These are phyloP conservation scores for Gossypium ekmanianum DNA, from an alignment of 345 rosid genomes.

Conservation along the genomic window DNA sequence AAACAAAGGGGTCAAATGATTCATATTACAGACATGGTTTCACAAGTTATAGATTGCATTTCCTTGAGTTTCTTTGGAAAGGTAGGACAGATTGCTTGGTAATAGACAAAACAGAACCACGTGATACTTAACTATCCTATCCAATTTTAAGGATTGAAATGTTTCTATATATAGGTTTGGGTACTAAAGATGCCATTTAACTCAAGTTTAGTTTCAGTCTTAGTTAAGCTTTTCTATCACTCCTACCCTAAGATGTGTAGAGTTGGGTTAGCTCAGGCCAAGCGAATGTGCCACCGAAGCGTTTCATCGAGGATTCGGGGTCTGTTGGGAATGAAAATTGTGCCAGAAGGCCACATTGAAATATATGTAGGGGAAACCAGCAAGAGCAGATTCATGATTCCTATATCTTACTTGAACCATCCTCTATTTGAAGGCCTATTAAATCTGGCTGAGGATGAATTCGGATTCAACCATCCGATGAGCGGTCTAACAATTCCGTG, in stretches of 20 bases:
- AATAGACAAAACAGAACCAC: neutral
- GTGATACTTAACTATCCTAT: neutral
- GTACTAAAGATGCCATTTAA: neutral
- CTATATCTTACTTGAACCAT: slow-evolving; percentile 58
- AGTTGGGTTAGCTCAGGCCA: slow-evolving; percentile 53
- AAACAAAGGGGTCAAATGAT: neutral
- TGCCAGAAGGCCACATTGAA: slow-evolving; percentile 47
- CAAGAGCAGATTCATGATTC: slow-evolving; percentile 54
- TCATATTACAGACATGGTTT: neutral
- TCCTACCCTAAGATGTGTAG: slow-evolving; percentile 38
- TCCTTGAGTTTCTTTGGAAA: neutral
- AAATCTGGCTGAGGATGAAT: slow-evolving; percentile 63
- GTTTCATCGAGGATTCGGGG: slow-evolving; percentile 27
- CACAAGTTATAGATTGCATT: neutral
- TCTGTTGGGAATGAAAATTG: slow-evolving; percentile 37
- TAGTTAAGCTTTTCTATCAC: neutral
- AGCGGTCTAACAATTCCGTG: slow-evolving; percentile 79
- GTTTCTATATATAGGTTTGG: slow-evolving; percentile 7
- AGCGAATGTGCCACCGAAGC: slow-evolving; percentile 41
- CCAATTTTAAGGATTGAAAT: neutral
- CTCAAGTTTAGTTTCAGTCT: neutral
- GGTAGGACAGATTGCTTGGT: neutral
- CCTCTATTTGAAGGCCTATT: slow-evolving; percentile 53
- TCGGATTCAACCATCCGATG: slow-evolving; percentile 66
- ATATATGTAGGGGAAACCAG: slow-evolving; percentile 50